Percentiles rank a stretch among this genome's conserved stretches.
These are phyloP conservation scores for Ophiostoma sp. DNA, from an alignment of 2,329 filamentous ascomycete species.

Conservation along the genomic window DNA sequence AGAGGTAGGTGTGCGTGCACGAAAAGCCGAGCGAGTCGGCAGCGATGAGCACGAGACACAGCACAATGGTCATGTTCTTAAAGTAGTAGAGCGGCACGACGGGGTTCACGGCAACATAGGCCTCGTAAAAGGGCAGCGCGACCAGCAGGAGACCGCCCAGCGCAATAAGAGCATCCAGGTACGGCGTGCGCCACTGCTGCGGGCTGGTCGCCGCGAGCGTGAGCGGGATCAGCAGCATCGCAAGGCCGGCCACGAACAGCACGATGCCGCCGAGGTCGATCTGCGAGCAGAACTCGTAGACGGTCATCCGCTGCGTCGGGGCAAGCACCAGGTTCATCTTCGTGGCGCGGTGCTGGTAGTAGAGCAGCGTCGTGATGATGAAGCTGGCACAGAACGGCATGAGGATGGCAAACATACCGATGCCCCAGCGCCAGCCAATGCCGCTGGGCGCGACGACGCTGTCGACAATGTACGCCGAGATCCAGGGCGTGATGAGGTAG, in stretches of 20 bases:
- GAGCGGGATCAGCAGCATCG: constrained; percentile 44
- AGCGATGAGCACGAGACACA: constrained; percentile 38
- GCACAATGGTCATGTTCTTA: constrained; percentile 38
- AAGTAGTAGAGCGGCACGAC: constrained; percentile 44
- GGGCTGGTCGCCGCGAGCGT: constrained; percentile 40
- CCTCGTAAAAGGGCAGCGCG: constrained; percentile 45
- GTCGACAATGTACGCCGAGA: constrained; percentile 45
- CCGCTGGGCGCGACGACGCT: constrained; percentile 29
- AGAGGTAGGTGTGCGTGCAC: constrained; percentile 44
- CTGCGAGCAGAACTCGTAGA: constrained; percentile 36
- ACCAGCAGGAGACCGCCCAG: constrained; percentile 40
- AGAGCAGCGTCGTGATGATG: constrained; percentile 44
- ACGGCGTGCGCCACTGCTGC: constrained; percentile 40
- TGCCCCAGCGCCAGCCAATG: constrained; percentile 52
- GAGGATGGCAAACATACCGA: constrained; percentile 52
- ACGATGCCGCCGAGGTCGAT: constrained; percentile 41
- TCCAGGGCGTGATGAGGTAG: constrained; percentile 52
- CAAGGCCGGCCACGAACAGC: constrained; percentile 45
- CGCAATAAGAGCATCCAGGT: constrained; percentile 35
- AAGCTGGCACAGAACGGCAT: constrained; percentile 49
- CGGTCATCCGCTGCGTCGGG: constrained; percentile 27
- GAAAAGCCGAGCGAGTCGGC: constrained; percentile 42
- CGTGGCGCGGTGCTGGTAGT: constrained; percentile 46
- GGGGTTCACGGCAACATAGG: constrained; percentile 39
- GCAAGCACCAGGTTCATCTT: constrained; percentile 38